Evolutionary conservation across 176 grass and related monocot species (phyloP), one percentile per base, ranked within the genome.

Genomic region (Aegilops bicornis): DNA sequence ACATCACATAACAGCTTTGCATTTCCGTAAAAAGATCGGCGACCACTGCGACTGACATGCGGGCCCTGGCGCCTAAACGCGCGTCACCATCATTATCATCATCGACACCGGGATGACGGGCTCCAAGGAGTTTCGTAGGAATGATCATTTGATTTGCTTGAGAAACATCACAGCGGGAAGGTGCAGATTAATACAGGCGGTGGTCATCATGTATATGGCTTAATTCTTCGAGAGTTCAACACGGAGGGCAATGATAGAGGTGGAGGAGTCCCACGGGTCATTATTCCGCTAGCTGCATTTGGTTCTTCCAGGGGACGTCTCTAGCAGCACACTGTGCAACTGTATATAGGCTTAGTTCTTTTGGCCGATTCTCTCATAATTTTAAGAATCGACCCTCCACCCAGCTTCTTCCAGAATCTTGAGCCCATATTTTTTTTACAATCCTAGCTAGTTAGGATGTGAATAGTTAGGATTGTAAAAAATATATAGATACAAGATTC

Each of bases 281-380:
- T 86, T 80, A 86, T 80, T 69, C 50, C 15, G 23, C 36, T n/a
- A 17, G 23, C 36, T n/a, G 54, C 24, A 47, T 72, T 86, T 69
- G 76, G 31, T 70, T 79, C 54, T 86, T 79, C 17, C 19, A 47
- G 10, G 35, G 54, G 22, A 86, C 35, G 76, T 70, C 76, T 42
- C 64, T 61, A 76, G 29, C 76, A 20, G 43, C 16, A 30, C 13
- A 27, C 29, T 54, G 54, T 39, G 62, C 33, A 60, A 67, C 32
- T 7, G 16, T 47, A 69, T 30, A 40, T 78, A n/a, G n/a, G n/a
- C n/a, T n/a, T n/a, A n/a, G n/a, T n/a, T n/a, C n/a, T n/a, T n/a
- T n/a, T n/a, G n/a, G n/a, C n/a, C n/a, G n/a, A n/a, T n/a, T n/a
- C n/a, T n/a, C n/a, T n/a, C n/a, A n/a, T n/a, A n/a, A n/a, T n/a